phyloP scores from a whole-genome alignment of 116 monocot species.

The Dioscorea cayenensis region DNA sequence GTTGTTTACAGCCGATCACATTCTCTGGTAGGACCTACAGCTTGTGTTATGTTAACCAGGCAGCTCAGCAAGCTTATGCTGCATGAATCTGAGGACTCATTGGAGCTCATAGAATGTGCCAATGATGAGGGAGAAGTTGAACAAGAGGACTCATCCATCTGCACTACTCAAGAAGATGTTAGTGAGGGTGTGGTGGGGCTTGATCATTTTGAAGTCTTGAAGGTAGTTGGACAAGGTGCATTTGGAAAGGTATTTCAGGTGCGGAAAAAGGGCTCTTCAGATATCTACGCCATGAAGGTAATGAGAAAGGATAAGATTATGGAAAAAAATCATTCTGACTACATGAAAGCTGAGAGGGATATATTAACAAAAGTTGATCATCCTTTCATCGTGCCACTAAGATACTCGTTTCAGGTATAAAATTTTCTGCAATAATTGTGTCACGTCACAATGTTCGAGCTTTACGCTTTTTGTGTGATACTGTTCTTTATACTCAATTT shows the following conservation, averaged over 20 bases:
- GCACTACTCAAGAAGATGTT: conserved; percentile 7
- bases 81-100: conserved; percentile 54
- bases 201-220: conserved; percentile 84
- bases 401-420: conserved; percentile 96
- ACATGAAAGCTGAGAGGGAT: conserved; percentile 99
- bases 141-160: conserved; percentile 3
- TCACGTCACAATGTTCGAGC: no score
- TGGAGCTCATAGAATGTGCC: conserved; percentile 45
- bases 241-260: conserved; percentile 99
- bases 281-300: conserved; percentile 99
- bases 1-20: conserved; percentile 74
- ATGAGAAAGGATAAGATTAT: conserved; percentile 98
- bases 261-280: conserved; percentile 81
- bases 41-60: conserved; percentile 43
- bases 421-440: not conserved
- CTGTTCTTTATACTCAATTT: not conserved
- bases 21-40: conserved; percentile 81
- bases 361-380: conserved; percentile 95
- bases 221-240: conserved; percentile 96
- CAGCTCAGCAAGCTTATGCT: conserved; percentile 49
- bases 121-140: conserved; percentile 22
- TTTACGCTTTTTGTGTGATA: not conserved
- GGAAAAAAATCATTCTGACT: conserved; percentile 95
- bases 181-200: conserved; percentile 51
- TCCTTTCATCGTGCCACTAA: conserved; percentile 94